Conservation (phyloP, 2,329 filamentous ascomycete genomes). For the Monosporascus cannonballus region DNA sequence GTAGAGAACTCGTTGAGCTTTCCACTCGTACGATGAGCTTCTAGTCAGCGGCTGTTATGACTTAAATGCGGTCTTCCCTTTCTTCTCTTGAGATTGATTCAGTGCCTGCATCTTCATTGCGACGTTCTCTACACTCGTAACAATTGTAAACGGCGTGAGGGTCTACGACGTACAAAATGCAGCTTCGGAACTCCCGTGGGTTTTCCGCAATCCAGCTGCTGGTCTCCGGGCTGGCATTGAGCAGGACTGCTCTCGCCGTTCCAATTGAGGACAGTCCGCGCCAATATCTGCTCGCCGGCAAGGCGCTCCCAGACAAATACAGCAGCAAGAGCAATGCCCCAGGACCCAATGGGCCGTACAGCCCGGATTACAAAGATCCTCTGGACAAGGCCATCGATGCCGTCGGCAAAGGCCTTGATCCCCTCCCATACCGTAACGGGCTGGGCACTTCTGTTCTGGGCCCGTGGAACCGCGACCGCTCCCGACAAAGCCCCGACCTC, state of each 20-base stretch:
- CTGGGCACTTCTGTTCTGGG: slow-evolving; percentile 61
- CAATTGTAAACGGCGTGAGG: neutral
- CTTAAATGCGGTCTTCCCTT: no score
- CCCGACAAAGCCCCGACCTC: slow-evolving; percentile 65
- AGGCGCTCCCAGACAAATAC: slow-evolving; percentile 38
- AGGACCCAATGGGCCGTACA: slow-evolving; percentile 41
- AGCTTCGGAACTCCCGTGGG: slow-evolving; percentile 9
- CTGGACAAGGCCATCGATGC: slow-evolving; percentile 58
- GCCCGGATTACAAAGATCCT: slow-evolving; percentile 52
- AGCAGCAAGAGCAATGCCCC: slow-evolving; percentile 28
- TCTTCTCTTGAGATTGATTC: no score
- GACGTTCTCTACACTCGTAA: no score
- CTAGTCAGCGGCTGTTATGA: no score
- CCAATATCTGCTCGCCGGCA: slow-evolving; percentile 46
- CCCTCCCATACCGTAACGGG: slow-evolving; percentile 59
- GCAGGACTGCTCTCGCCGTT: slow-evolving; percentile 18
- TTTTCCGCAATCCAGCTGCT: slow-evolving; percentile 16
- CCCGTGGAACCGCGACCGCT: slow-evolving; percentile 62
- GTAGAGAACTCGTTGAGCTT: no score
- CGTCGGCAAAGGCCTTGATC: slow-evolving; percentile 53
- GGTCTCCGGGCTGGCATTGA: slow-evolving; percentile 18
- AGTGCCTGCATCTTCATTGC: no score
- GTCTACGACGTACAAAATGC: slow-evolving; percentile 16
- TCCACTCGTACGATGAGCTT: no score
- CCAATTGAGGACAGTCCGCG: slow-evolving; percentile 44